phyloP scores from a whole-genome alignment of 768 basidiomycete genomes.

The Mycena olivaceomarginata region DNA sequence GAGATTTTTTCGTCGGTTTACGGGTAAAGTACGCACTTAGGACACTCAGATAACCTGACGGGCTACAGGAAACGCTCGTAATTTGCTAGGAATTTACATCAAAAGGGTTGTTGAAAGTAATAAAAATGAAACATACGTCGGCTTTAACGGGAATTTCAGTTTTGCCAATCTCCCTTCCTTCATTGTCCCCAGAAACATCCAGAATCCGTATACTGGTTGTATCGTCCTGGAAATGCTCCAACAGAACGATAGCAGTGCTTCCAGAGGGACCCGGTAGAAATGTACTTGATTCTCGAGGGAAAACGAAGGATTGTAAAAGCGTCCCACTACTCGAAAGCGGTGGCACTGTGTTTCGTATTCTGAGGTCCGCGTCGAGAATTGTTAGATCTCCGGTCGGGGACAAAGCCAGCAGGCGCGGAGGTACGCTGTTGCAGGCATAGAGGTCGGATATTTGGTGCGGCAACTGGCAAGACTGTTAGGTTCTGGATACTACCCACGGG shows the following conservation, averaged over 20 bases:
- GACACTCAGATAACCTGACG: conserved; percentile 68
- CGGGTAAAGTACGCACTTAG: conserved; percentile 61
- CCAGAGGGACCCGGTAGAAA: conserved; percentile 52
- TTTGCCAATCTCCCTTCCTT: conserved; percentile 53
- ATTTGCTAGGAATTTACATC: conserved; percentile 57
- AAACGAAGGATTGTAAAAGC: conserved; percentile 53
- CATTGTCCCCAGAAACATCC: conserved; percentile 54
- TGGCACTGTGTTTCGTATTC: conserved; percentile 46
- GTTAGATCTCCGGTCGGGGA: conserved; percentile 57
- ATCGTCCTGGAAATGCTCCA: conserved; percentile 48
- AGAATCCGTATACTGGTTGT: conserved; percentile 54
- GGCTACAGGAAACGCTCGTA: conserved; percentile 63
- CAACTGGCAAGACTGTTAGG: conserved; percentile 58
- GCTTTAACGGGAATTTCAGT: conserved; percentile 53
- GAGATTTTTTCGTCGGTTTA: neutral
- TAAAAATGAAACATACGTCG: conserved; percentile 50
- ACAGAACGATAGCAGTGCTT: conserved; percentile 49
- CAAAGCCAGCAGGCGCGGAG: conserved; percentile 51
- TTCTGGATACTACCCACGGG: conserved; percentile 15
- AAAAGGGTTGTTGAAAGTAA: conserved; percentile 9
- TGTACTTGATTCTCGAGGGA: conserved; percentile 50
- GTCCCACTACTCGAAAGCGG: conserved; percentile 32
- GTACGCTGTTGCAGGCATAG: conserved; percentile 47
- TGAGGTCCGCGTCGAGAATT: conserved; percentile 53
- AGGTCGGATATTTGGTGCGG: conserved; percentile 60